Evolutionary conservation across 78 protist genomes (phyloP).

Genomic region (Guillardia theta): DNA sequence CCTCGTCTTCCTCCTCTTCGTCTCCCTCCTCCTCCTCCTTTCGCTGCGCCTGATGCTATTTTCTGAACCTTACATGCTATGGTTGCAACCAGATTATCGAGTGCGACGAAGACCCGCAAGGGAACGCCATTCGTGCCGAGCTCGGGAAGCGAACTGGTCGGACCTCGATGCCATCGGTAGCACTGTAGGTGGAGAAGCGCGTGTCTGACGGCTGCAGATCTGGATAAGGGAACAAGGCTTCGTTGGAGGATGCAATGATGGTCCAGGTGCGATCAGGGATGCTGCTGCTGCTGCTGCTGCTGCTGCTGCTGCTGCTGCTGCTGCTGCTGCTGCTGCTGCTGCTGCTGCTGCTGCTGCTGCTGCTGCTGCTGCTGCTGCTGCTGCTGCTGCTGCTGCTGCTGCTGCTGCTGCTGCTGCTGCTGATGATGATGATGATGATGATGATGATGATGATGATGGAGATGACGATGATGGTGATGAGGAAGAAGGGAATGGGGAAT

Average conservation of each 20-base stretch:
- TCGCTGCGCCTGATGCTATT: too few species aligned
- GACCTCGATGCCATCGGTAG: not conserved
- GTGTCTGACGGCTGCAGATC: too few species aligned
- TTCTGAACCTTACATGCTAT: too few species aligned
- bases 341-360: too few species aligned
- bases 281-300: not conserved
- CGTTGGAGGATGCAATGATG: not conserved
- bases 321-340: too few species aligned
- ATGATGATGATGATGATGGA: not conserved
- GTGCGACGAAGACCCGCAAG: constrained; percentile 3
- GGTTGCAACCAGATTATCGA: not conserved
- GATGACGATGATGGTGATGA: not conserved
- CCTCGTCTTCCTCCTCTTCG: too few species aligned
- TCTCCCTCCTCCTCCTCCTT: too few species aligned
- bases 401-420: not conserved
- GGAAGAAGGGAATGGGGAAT: not conserved
- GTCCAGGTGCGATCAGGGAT: not conserved
- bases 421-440: not conserved
- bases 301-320: not conserved
- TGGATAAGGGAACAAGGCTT: not conserved
- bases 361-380: too few species aligned
- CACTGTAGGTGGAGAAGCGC: too few species aligned
- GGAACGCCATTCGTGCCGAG: not conserved
- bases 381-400: not conserved
- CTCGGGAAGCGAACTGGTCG: not conserved